phyloP scores from a whole-genome alignment of 2,329 filamentous ascomycete genomes.

The Grosmannia clavigera region DNA sequence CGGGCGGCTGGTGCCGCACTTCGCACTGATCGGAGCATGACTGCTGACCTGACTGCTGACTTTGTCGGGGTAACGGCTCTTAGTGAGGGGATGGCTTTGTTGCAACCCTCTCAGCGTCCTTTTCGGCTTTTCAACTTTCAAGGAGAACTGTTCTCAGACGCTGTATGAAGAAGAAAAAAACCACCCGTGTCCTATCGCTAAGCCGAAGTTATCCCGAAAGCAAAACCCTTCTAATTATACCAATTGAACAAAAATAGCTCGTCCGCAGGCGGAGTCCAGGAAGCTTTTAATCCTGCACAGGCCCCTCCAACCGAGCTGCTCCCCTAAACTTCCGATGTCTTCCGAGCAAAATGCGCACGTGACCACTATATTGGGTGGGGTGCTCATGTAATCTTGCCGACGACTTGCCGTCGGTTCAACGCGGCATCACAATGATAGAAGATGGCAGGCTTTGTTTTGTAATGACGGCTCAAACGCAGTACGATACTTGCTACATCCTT shows the following conservation, averaged over 20 bases:
- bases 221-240: background rate
- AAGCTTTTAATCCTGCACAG: background rate
- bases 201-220: background rate
- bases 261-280: background rate
- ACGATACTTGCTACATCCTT: background rate
- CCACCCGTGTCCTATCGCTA: background rate
- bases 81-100: background rate
- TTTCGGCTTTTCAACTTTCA: background rate
- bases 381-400: background rate
- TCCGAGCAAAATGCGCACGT: background rate
- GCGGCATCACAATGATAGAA: background rate
- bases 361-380: background rate
- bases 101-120: background rate
- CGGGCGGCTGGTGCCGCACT: conserved; percentile 6
- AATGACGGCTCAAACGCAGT: background rate
- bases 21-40: conserved; percentile 11
- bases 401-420: background rate
- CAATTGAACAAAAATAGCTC: conserved; percentile 1
- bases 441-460: background rate
- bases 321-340: background rate
- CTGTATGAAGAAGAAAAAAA: background rate
- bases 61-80: background rate
- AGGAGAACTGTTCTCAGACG: background rate
- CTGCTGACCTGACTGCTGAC: background rate
- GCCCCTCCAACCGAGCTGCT: background rate